Conservation (phyloP, 2,329 filamentous ascomycete genomes). For the Neofusicoccum parvum region DNA sequence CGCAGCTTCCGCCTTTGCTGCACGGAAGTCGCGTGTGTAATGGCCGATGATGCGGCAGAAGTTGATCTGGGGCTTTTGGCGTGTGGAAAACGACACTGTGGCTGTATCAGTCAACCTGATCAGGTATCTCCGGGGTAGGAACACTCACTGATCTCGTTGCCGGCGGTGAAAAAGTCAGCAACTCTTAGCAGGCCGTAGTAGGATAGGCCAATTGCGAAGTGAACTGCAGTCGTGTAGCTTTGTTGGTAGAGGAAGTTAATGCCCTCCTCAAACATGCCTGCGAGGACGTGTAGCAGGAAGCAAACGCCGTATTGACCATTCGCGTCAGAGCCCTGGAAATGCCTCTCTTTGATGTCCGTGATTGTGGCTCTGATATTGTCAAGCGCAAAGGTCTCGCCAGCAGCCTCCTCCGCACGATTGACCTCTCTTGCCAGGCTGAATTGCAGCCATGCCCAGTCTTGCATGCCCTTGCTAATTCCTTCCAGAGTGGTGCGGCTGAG, state of each 20-base stretch:
- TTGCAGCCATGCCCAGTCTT: conserved; percentile 70
- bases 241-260: conserved; percentile 89
- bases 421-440: conserved; percentile 65
- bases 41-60: conserved; percentile 92
- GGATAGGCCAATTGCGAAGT: conserved; percentile 86
- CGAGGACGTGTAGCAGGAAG: conserved; percentile 88
- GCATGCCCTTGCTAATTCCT: conserved; percentile 60
- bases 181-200: conserved; percentile 90
- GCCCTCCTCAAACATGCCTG: conserved; percentile 92
- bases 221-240: conserved; percentile 89
- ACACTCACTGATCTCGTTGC: conserved; percentile 58
- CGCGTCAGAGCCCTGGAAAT: conserved; percentile 81
- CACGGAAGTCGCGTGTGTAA: conserved; percentile 94
- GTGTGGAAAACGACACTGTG: conserved; percentile 63
- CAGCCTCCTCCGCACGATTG: conserved; percentile 61
- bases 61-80: conserved; percentile 79
- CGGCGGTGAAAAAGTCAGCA: conserved; percentile 71
- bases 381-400: conserved; percentile 64
- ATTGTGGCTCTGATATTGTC: conserved; percentile 77
- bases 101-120: background rate
- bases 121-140: background rate
- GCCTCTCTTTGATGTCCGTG: conserved; percentile 83
- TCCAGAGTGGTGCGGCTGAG: conserved; percentile 60
- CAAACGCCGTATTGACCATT: conserved; percentile 82
- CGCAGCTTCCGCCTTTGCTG: conserved; percentile 83